These are phyloP conservation scores for Saturnispora galanensis DNA, from an alignment of 805 yeast species.

Conservation along the genomic window DNA sequence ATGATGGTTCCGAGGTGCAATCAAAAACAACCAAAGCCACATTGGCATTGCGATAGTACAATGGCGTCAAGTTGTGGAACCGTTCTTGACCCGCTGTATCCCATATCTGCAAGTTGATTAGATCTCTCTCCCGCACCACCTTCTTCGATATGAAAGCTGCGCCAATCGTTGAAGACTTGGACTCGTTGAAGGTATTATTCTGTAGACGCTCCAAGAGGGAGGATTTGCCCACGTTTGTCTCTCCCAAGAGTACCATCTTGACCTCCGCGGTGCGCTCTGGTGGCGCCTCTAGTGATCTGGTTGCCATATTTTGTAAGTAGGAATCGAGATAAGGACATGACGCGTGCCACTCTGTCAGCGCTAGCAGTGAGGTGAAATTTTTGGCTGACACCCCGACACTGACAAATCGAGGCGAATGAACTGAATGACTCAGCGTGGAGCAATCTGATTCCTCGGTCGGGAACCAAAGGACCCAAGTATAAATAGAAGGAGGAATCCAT, in stretches of 20 bases:
- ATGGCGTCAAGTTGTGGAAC: slow-evolving; percentile 72
- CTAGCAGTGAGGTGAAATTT: too few relatives aligned
- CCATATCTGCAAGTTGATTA: slow-evolving; percentile 61
- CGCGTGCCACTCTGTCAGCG: too few relatives aligned
- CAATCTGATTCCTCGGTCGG: too few relatives aligned
- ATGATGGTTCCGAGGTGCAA: slow-evolving; percentile 41
- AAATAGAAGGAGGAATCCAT: too few relatives aligned
- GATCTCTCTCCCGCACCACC: slow-evolving; percentile 27
- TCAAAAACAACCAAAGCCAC: slow-evolving; percentile 87
- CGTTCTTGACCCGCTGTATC: slow-evolving; percentile 97
- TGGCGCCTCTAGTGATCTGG: slow-evolving; percentile 6
- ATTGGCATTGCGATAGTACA: slow-evolving; percentile 74
- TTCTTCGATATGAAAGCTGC: slow-evolving; percentile 93
- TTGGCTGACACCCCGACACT: too few relatives aligned
- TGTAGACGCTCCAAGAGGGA: slow-evolving; percentile 79
- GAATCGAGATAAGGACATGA: too few relatives aligned
- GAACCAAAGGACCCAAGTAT: too few relatives aligned
- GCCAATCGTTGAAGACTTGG: slow-evolving; percentile 91
- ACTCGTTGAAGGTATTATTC: slow-evolving; percentile 58
- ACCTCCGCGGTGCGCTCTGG: slow-evolving; percentile 26
- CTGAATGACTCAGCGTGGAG: too few relatives aligned
- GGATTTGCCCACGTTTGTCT: slow-evolving; percentile 53
- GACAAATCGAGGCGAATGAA: too few relatives aligned
- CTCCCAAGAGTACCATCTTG: slow-evolving; percentile 34
- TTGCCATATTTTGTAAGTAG: not conserved